Base-by-base conservation (phyloP, 1,139 yeast genomes). In the Zygoascus hellenicus region DNA sequence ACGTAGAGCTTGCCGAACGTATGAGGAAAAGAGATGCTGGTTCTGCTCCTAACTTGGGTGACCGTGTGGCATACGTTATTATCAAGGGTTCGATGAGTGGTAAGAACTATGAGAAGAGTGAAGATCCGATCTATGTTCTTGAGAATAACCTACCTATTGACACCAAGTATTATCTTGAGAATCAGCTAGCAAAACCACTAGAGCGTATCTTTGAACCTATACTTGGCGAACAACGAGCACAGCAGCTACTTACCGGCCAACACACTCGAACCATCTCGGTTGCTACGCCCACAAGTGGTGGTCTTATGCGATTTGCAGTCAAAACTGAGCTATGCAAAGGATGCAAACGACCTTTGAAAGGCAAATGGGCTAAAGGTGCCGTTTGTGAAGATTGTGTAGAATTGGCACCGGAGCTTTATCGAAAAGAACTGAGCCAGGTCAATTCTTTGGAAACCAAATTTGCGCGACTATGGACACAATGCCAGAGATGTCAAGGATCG, bases 21-120 rank as follows among this genome's bases (percentile, higher is more conserved):
- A 94, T 94, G 97, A 78, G 81, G 48, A 89, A 89, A 64, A 83
- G 99, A 71, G 98, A 94, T 62, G 92, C 96, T 0, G 96, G 99
- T 28, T 83, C 95, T 5, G 98, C 98, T 0, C 98, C 98, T 2
- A 81, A 90, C 5, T 76, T 92, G 47, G 99, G 99, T 48, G 99
- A 94, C 64, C 87, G 99, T 70, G 98, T 94, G 37, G 97, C 97
- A 2, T 94, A 92, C 64, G 98, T 94, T 34, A 90, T 94, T 51
- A 83, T 86, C 57, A 78, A 80, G 59, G 87, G 87, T 43, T 83
- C 94, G 0, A 76, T 80, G 10, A 85, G 92, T 54, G 89, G 84
- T 50, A 90, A 89, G 63, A 84, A 90, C 56, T 94, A 90, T 65
- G 96, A 90, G 57, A 89, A 94, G 67, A 89, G 97, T 0, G 99